A percentile compares a stretch with the other conserved stretches of the same genome.
Evolutionary conservation across 2,329 filamentous ascomycete genomes (phyloP).

Genomic region (Aspergillus quadrilineatus): DNA sequence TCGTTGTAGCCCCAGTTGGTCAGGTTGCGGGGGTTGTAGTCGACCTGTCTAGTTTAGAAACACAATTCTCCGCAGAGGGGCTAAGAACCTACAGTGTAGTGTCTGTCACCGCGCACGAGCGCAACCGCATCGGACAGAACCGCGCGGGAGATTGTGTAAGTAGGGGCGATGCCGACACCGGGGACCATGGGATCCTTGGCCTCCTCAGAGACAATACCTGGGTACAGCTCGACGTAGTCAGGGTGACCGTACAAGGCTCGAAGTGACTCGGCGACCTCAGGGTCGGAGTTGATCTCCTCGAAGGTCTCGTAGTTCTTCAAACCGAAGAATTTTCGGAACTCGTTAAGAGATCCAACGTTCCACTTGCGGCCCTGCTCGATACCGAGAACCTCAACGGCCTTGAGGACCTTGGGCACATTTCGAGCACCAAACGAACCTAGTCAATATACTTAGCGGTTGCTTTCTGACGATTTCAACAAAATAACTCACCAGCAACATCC

Average conservation of each 20-base stretch:
- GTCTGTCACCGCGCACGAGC: constrained; percentile 74
- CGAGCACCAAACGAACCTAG: constrained; percentile 67
- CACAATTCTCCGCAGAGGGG: constrained; percentile 16
- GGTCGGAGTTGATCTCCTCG: constrained; percentile 80
- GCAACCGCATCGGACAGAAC: constrained; percentile 75
- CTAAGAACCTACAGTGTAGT: constrained; percentile 60
- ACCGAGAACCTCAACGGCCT: constrained; percentile 74
- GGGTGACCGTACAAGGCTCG: constrained; percentile 67
- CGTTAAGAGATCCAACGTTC: constrained; percentile 76
- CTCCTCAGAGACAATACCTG: constrained; percentile 73
- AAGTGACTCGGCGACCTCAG: constrained; percentile 65
- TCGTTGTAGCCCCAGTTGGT: constrained; percentile 85
- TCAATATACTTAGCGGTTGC: constrained; percentile 5
- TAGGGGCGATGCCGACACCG: constrained; percentile 72
- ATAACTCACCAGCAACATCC: constrained; percentile 52
- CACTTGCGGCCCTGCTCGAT: constrained; percentile 75
- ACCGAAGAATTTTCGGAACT: constrained; percentile 80
- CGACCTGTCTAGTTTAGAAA: constrained; percentile 40
- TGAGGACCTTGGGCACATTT: constrained; percentile 71
- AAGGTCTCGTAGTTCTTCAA: constrained; percentile 74
- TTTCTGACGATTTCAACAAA: background rate
- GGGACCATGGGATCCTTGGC: constrained; percentile 71
- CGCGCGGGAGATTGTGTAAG: constrained; percentile 73
- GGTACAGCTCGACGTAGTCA: constrained; percentile 77
- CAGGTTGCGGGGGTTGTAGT: constrained; percentile 70